A percentile compares a stretch with the other conserved stretches of the same genome.
Conservation (phyloP, 805 yeast species). For the Monosporozyma yasuniensis region DNA sequence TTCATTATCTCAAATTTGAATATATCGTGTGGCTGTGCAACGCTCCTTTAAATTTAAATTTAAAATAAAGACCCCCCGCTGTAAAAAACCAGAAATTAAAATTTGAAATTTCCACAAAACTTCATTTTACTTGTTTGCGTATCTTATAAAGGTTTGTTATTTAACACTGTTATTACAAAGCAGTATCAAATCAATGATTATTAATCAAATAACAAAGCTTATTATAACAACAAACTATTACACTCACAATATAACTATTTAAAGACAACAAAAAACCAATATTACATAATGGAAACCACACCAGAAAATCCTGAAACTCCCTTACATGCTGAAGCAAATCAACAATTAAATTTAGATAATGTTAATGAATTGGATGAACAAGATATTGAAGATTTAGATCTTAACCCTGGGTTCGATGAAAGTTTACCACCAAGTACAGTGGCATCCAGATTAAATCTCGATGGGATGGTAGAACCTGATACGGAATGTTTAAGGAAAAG, state of each 20-base stretch:
- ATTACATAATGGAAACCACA: neutral
- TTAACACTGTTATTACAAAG: no score
- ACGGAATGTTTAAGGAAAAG: neutral
- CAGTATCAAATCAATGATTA: neutral
- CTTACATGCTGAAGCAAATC: conserved; percentile 23
- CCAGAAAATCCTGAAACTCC: conserved; percentile 25
- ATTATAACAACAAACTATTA: neutral
- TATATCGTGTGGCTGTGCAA: neutral
- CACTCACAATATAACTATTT: neutral
- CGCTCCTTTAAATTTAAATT: neutral
- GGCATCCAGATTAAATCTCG: neutral
- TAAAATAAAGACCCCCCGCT: no score
- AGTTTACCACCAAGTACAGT: conserved; percentile 7
- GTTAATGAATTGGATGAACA: conserved; percentile 21
- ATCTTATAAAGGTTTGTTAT: neutral
- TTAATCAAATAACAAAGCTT: neutral
- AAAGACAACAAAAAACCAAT: neutral
- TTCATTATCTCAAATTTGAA: neutral
- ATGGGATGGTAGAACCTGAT: neutral
- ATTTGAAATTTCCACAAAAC: neutral
- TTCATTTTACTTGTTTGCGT: neutral
- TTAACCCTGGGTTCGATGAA: conserved; percentile 17
- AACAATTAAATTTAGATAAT: conserved; percentile 16
- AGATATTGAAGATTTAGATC: conserved; percentile 23
- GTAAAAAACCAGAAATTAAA: neutral